Evolutionary conservation across 805 yeast species (phyloP), one percentile per base, ranked within the genome.

Genomic region (Yamadazyma nakazawae): DNA sequence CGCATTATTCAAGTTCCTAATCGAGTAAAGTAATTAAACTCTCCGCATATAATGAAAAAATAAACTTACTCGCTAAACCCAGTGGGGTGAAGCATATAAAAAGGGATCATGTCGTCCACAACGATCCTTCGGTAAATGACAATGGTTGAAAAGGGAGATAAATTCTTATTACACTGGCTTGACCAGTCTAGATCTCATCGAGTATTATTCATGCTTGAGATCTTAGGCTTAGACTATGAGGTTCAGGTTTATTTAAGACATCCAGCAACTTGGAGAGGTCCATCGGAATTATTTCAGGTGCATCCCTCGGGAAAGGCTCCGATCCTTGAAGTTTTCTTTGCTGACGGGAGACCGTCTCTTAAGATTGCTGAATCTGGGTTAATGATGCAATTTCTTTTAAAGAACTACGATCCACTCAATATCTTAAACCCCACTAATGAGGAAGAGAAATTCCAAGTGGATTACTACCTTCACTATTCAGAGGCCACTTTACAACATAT

Each of bases 261-360:
- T 50, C 66, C 70, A 2, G 63, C 66, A 8, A 67, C 71, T 16
- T 70, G 71, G 62, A 64, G 78, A 36, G 71, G 68, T 1, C 80
- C 79, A 7, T 65, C 66, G 2, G 80, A 68, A 32, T 61, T 83
- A 34, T 69, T 69, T 48, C 66, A 75, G 34, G 64, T 82, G 10
- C 85, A 81, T 56, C 84, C 86, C 9, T 62, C 79, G 18, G 90
- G 89, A 0, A 81, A 80, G 56, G 67, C 81, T 0, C 92, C 92
- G 1, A 60, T 83, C 1, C 51, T 85, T 37, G 84, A 78, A 51
- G 56, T 67, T 7, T 52, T 56, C 34, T 60, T 55, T 45, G 68
- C 63, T 19, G 72, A 71, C 51, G 74, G 74, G 2, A 51, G 58
- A 43, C 67, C 68, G 6, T 55, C 59, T 1, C 43, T 68, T 14